These are phyloP conservation scores for Hymenoscyphus albidus DNA, from an alignment of 2,329 filamentous ascomycete genomes.

Conservation along the genomic window DNA sequence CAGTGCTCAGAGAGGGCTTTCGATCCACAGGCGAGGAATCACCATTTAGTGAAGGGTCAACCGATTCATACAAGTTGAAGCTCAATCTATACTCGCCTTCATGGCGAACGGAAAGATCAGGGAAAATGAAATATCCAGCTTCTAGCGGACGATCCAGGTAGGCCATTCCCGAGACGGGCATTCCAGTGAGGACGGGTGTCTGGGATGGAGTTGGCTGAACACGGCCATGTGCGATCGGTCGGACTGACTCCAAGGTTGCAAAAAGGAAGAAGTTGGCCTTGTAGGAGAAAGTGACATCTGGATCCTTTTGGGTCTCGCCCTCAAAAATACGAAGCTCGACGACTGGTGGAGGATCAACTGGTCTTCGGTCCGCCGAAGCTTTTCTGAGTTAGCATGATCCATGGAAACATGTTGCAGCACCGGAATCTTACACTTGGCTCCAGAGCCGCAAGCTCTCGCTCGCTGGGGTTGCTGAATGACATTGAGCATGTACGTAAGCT, in stretches of 20 bases:
- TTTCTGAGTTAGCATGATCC: conserved; percentile 13
- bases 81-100: conserved; percentile 89
- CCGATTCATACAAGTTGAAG: conserved; percentile 91
- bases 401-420: conserved; percentile 7
- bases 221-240: conserved; percentile 76
- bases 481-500: conserved; percentile 74
- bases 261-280: conserved; percentile 98
- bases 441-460: conserved; percentile 90
- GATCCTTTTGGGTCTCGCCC: conserved; percentile 52
- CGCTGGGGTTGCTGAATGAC: conserved; percentile 94
- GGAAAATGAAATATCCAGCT: conserved; percentile 94
- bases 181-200: conserved; percentile 84
- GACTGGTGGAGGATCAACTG: conserved; percentile 66
- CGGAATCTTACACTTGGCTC: conserved; percentile 77
- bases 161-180: conserved; percentile 91
- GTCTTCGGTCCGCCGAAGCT: conserved; percentile 29
- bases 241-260: conserved; percentile 82
- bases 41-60: conserved; percentile 78
- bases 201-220: conserved; percentile 63
- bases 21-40: conserved; percentile 47
- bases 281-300: conserved; percentile 81
- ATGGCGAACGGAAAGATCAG: conserved; percentile 90
- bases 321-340: conserved; percentile 86
- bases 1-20: conserved; percentile 35
- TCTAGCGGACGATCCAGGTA: conserved; percentile 82